These are phyloP conservation scores for Leptodermis oblonga DNA, from an alignment of 257 asterid species.

Conservation along the genomic window DNA sequence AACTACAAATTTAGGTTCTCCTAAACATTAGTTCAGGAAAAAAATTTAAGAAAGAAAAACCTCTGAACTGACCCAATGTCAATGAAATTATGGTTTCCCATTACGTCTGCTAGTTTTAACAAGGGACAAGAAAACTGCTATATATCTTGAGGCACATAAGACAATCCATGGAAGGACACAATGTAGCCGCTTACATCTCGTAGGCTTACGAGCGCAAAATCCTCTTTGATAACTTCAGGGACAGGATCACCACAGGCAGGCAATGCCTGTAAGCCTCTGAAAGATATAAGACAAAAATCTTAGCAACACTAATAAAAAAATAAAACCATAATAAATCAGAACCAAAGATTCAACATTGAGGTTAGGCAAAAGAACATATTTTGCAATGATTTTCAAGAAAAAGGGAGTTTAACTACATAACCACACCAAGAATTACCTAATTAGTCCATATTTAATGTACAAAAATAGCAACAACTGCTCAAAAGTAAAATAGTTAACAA, in stretches of 20 bases:
- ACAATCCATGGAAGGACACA: conserved; percentile 4
- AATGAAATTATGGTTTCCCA: background rate
- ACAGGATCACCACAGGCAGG: conserved; percentile 76
- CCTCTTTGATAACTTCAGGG: conserved; percentile 59
- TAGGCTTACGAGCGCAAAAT: conserved; percentile 61
- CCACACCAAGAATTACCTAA: background rate
- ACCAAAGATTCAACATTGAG: background rate
- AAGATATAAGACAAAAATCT: conserved; percentile 18
- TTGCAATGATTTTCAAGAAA: background rate
- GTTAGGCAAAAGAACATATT: background rate
- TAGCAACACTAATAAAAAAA: background rate
- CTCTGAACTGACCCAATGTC: background rate
- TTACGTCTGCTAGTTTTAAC: background rate
- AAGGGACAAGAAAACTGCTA: background rate
- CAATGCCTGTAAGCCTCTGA: conserved; percentile 69
- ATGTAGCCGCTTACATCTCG: conserved; percentile 55
- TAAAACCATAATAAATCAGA: conserved; percentile 1
- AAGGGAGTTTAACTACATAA: background rate
- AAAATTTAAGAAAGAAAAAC: background rate
- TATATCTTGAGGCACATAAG: conserved; percentile 2
- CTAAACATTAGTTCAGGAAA: background rate
- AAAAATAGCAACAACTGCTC: background rate
- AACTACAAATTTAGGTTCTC: background rate
- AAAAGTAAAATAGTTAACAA: background rate
- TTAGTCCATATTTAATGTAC: background rate